Base-by-base conservation (phyloP, 305 asterid species). In the Rubia tinctorum region DNA sequence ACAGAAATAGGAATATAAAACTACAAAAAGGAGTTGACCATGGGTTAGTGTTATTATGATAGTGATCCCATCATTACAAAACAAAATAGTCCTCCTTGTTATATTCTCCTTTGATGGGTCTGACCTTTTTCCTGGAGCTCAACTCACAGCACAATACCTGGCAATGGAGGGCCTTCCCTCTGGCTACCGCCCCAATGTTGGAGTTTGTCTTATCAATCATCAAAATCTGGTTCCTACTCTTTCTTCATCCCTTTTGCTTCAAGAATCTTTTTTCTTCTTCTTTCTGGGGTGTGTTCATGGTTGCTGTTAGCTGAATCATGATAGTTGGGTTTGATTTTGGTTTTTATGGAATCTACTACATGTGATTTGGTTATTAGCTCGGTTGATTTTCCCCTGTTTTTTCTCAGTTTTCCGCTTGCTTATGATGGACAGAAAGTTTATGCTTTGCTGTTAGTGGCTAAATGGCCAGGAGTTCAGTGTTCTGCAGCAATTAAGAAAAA, bases 181-280 rank as follows among this genome's bases (percentile, higher is more conserved):
- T 79, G 98, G 98, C 55, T 93, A 93, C 83, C 98, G 98, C 76
- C 97, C 98, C 30, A 93, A 93, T 84, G 95, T 93, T 74, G 98
- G 97, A 71, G 88, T 93, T 66, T 93, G 98, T 78, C 94, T 93
- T 82, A 83, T 91, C 83, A 93, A 90, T 71, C 82, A 83, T 81
- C 87, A 88, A 58, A 86, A 87, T 75, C 78, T 85, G 96, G 97
- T 93, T 59, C 17, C 58, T 43, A 37, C 6, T 23, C 13, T 53
- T 8, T 79, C 65, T 43, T 65, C 40, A 61, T 55, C 27, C 40
- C 10, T 11, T 22, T 22, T 20, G 43, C 23, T 51, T 55, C 14
- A 49, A 47, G 66, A 49, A 49, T 17, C 37, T 10, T 4, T 37
- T 8, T 59, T 13, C 40, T 47, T 13, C n/a, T 64, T 42, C 23